Conservation (phyloP, 371 early-diverging fungal genomes). For the Apophysomyces elegans region DNA sequence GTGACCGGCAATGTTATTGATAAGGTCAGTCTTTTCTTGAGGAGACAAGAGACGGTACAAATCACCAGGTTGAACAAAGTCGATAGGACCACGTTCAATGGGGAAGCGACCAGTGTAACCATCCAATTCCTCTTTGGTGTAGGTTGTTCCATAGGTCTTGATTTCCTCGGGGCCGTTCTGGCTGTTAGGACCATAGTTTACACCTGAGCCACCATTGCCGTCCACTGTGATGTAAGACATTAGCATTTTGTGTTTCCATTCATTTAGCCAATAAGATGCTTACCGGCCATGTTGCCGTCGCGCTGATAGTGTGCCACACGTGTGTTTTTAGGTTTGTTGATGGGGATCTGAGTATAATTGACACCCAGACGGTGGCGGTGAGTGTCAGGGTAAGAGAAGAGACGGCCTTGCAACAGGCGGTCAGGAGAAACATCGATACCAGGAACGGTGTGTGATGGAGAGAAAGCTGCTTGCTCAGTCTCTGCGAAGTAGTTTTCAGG, state of each 20-base stretch:
- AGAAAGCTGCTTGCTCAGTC: constrained; percentile 80
- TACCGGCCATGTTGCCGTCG: constrained; percentile 55
- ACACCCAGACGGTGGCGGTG: constrained; percentile 80
- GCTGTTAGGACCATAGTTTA: constrained; percentile 79
- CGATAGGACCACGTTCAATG: constrained; percentile 51
- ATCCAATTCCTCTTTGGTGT: constrained; percentile 31
- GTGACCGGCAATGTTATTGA: constrained; percentile 68
- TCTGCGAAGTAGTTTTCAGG: constrained; percentile 86
- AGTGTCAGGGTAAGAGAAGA: constrained; percentile 81
- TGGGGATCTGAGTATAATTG: constrained; percentile 78
- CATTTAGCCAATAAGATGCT: not conserved
- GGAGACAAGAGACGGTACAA: constrained; percentile 65
- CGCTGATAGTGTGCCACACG: constrained; percentile 41
- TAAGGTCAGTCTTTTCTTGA: constrained; percentile 65
- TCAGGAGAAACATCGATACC: constrained; percentile 76
- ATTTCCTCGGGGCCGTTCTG: constrained; percentile 55
- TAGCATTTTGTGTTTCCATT: not conserved
- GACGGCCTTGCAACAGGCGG: constrained; percentile 79
- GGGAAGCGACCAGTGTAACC: constrained; percentile 64
- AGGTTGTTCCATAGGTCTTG: constrained; percentile 45
- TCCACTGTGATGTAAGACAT: constrained; percentile 28
- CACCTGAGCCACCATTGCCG: constrained; percentile 65
- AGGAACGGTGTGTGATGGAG: constrained; percentile 73
- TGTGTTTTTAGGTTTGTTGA: no score
- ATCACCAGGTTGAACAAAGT: constrained; percentile 71